Evolutionary conservation across 306 rosid species (phyloP).

Genomic region (Comarum palustre): DNA sequence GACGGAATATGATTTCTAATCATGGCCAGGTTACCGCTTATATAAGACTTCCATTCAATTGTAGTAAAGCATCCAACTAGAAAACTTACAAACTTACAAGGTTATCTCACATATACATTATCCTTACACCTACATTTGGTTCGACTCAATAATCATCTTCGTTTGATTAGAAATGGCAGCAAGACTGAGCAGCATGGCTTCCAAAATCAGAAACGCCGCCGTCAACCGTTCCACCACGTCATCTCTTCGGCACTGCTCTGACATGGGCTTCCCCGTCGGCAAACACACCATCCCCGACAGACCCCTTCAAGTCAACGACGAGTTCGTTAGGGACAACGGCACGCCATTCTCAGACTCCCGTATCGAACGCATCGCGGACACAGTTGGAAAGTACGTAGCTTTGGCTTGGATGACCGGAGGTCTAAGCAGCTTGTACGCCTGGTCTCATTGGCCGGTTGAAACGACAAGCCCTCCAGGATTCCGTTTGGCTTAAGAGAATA

Average conservation of each 20-base stretch:
- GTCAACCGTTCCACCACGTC: slow-evolving; percentile 63
- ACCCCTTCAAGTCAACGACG: slow-evolving; percentile 69
- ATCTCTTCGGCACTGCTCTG: slow-evolving; percentile 73
- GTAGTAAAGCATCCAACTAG: too few relatives aligned
- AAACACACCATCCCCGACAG: slow-evolving; percentile 74
- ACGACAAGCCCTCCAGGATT: slow-evolving; percentile 55
- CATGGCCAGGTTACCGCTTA: too few relatives aligned
- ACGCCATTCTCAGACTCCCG: slow-evolving; percentile 87
- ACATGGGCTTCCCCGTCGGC: slow-evolving; percentile 90
- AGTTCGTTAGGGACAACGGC: slow-evolving; percentile 86
- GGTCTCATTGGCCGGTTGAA: slow-evolving; percentile 68
- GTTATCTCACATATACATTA: too few relatives aligned
- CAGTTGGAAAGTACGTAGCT: slow-evolving; percentile 94
- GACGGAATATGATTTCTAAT: too few relatives aligned
- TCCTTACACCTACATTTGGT: too few relatives aligned
- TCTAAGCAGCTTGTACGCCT: slow-evolving; percentile 59
- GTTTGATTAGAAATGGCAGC: slow-evolving; percentile 51
- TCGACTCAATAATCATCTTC: too few relatives aligned
- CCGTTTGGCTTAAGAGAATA: slow-evolving; percentile 81
- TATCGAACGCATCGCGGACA: slow-evolving; percentile 89
- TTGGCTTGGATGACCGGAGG: slow-evolving; percentile 96
- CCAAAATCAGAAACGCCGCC: slow-evolving; percentile 71
- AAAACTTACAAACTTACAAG: too few relatives aligned
- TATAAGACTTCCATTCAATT: too few relatives aligned
- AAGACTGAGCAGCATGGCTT: slow-evolving; percentile 56